phyloP scores from a whole-genome alignment of 1,284 basidiomycete genomes.

The Lentinula novae-zelandiae region DNA sequence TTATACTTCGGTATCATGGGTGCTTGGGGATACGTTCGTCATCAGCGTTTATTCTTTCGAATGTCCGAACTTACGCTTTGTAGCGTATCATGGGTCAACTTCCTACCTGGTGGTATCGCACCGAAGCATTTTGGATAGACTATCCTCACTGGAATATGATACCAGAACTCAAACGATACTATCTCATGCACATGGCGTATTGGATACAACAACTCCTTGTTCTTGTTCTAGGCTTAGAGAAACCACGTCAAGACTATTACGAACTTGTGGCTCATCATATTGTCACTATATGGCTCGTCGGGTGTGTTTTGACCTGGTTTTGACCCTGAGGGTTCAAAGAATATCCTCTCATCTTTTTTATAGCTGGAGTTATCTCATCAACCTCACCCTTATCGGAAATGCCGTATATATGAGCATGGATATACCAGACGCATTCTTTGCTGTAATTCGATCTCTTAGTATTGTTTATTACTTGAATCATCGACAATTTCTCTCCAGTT shows the following conservation, averaged over 20 bases:
- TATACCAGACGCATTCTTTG: constrained; percentile 87
- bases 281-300: constrained; percentile 94
- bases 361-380: constrained; percentile 86
- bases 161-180: constrained; percentile 85
- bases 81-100: constrained; percentile 84
- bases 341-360: constrained; percentile 7
- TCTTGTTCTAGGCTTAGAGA: constrained; percentile 82
- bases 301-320: constrained; percentile 38
- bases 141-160: constrained; percentile 92
- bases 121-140: constrained; percentile 83
- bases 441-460: constrained; percentile 41
- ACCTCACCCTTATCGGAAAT: constrained; percentile 87
- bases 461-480: neutral
- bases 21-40: constrained; percentile 72
- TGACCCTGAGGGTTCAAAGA: neutral
- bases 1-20: constrained; percentile 78
- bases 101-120: constrained; percentile 89
- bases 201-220: constrained; percentile 96
- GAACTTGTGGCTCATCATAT: constrained; percentile 89
- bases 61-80: constrained; percentile 1
- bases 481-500: constrained; percentile 40
- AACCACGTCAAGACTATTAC: constrained; percentile 88
- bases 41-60: neutral
- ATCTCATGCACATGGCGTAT: constrained; percentile 86
- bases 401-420: constrained; percentile 98